Evolutionary conservation across 805 yeast species (phyloP).

Genomic region (Hanseniaspora thailandica): DNA sequence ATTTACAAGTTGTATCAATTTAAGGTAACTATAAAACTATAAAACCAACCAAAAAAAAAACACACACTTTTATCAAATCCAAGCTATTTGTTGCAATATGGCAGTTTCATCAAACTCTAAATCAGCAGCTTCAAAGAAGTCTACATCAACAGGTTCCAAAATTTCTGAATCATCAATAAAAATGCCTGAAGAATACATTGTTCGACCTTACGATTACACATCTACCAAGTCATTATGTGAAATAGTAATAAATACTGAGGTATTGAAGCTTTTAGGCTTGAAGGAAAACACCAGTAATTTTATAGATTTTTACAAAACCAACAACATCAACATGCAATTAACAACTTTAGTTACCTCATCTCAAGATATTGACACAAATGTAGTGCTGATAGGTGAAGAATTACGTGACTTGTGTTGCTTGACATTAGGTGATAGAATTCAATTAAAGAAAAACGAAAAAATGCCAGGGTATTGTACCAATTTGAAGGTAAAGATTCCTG

Average conservation of each 20-base stretch:
- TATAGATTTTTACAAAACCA: slow-evolving; percentile 36
- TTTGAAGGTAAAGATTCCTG: slow-evolving; percentile 23
- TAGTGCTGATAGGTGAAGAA: slow-evolving; percentile 40
- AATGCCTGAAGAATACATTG: slow-evolving; percentile 31
- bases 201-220: slow-evolving; percentile 28
- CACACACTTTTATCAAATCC: not conserved
- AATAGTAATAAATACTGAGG: slow-evolving; percentile 34
- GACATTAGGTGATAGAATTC: slow-evolving; percentile 41
- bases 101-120: slow-evolving; percentile 12
- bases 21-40: not conserved
- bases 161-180: slow-evolving; percentile 20
- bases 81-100: not conserved
- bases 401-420: slow-evolving; percentile 35
- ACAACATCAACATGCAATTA: slow-evolving; percentile 33
- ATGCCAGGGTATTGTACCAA: slow-evolving; percentile 40
- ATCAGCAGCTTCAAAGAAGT: slow-evolving; percentile 2
- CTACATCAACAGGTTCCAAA: not conserved
- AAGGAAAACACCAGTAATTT: slow-evolving; percentile 32
- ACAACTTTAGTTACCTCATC: slow-evolving; percentile 35
- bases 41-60: not conserved
- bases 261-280: slow-evolving; percentile 32
- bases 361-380: slow-evolving; percentile 27
- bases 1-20: no score
- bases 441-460: slow-evolving; percentile 34
- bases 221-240: slow-evolving; percentile 29